phyloP scores from a whole-genome alignment of 306 rosid species.

The Quercus gilva region DNA sequence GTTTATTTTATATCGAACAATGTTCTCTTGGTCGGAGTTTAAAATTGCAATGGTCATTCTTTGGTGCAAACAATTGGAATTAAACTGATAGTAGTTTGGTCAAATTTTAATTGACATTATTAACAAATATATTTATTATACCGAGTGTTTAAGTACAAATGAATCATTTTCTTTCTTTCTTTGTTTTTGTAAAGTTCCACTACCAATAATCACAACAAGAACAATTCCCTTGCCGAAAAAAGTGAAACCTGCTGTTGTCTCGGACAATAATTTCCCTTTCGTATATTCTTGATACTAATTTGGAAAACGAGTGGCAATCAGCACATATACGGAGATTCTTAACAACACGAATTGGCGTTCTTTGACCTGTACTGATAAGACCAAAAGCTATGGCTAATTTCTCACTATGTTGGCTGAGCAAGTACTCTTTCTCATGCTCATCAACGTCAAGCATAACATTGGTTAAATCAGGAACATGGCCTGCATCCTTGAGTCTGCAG shows the following conservation, averaged over 20 bases:
- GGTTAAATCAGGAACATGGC: conserved; percentile 70
- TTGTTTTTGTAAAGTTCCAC: conserved; percentile 1
- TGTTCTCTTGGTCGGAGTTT: neutral
- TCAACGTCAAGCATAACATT: conserved; percentile 74
- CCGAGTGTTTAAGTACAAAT: neutral
- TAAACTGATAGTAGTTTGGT: neutral
- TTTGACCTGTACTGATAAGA: conserved; percentile 44
- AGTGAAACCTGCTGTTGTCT: conserved; percentile 67
- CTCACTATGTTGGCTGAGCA: conserved; percentile 73
- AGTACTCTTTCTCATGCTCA: conserved; percentile 54
- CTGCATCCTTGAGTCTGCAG: conserved; percentile 48
- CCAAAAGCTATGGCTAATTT: conserved; percentile 80
- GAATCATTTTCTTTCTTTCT: neutral
- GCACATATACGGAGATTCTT: conserved; percentile 80
- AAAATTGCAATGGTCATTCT: neutral
- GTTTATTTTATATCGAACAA: neutral
- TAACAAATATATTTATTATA: neutral
- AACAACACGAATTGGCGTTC: conserved; percentile 54
- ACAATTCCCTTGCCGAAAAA: conserved; percentile 61
- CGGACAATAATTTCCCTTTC: conserved; percentile 58
- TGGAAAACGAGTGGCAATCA: conserved; percentile 76
- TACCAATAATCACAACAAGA: conserved; percentile 78
- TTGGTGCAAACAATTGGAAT: neutral
- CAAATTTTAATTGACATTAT: neutral
- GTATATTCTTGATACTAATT: conserved; percentile 54